Base-by-base conservation (phyloP, 2,329 filamentous ascomycete genomes). In the Fusarium goolgardi region DNA sequence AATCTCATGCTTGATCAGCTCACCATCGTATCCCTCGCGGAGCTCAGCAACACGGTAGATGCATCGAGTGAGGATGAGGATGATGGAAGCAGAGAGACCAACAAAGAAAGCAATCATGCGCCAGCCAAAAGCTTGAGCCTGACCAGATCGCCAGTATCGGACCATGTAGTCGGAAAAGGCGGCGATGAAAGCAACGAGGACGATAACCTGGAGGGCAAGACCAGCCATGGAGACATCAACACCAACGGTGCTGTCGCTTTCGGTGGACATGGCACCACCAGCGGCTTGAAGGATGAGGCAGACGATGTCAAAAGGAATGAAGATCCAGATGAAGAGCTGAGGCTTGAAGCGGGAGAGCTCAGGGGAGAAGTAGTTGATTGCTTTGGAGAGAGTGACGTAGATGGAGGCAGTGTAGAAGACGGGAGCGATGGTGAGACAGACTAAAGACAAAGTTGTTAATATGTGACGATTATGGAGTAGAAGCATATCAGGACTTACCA, bases 41-140 rank as follows among this genome's bases (percentile, higher is more conserved):
- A 92, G 79, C 81, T 92, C 90, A 7, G 85, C 86, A 35, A 91
- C 86, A 61, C 90, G 85, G 76, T 87, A 91, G 52, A 85, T 82
- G 71, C 86, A 90, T 44, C 90, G 82, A 25, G 85, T 82, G 46
- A 91, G 83, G 71, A 92, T 87, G 45, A 86, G 81, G 9, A 90
- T 46, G 32, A 88, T 87, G 12, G 88, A 82, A 11, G 85, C 71
- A 0, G 78, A 73, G 27, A 90, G 78, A 43, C 84, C 86, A n/a
- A 74, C 58, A 46, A 88, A 78, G 75, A 90, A 91, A 59, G 74
- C 41, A 15, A 67, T 72, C 67, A 78, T 60, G 15, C 79, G 75
- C 72, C 74, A 76, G 45, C 60, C 64, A 11, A 77, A 70, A 64
- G 54, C 40, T 23, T 64, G 49, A 15, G 64, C 55, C 23, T 68